Conservation (phyloP, 2,329 filamentous ascomycete genomes). For the Periconia sp. region DNA sequence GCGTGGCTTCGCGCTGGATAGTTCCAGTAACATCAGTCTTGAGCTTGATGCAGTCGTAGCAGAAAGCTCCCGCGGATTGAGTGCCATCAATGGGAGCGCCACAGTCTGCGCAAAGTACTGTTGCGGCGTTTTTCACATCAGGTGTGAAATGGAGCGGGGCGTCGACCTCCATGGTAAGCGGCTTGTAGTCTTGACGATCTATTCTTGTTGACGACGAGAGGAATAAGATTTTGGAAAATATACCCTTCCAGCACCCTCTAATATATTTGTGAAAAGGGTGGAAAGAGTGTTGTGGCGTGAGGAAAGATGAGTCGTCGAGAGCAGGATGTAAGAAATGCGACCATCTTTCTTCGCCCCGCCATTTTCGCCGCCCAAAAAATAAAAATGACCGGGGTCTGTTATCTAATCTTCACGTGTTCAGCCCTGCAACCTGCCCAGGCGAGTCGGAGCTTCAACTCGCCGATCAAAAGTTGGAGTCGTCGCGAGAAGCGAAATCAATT, state of each 20-base stretch:
- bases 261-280: too few relatives aligned
- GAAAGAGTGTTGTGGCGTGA: too few relatives aligned
- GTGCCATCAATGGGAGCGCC: constrained; percentile 95
- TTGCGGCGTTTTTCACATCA: constrained; percentile 51
- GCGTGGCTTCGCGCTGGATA: constrained; percentile 84
- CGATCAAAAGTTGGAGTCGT: constrained; percentile 1
- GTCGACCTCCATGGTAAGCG: constrained; percentile 45
- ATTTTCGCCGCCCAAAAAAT: constrained; percentile 3
- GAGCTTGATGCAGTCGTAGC: constrained; percentile 93
- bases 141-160: constrained; percentile 43
- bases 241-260: too few relatives aligned
- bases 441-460: constrained; percentile 12
- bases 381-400: background rate
- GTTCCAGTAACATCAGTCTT: constrained; percentile 91
- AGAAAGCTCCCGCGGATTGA: constrained; percentile 73
- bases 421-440: background rate
- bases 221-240: too few relatives aligned
- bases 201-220: background rate
- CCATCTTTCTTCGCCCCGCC: constrained; percentile 5
- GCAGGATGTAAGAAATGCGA: too few relatives aligned
- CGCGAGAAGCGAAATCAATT: too few relatives aligned
- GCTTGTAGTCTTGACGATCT: constrained; percentile 2
- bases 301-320: too few relatives aligned
- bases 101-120: constrained; percentile 98
- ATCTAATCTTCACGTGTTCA: constrained; percentile 35